A percentile compares a stretch with the other conserved stretches of the same genome.
Evolutionary conservation across 129 eudicot genomes (phyloP).

Genomic region (Scalesia atractyloides): DNA sequence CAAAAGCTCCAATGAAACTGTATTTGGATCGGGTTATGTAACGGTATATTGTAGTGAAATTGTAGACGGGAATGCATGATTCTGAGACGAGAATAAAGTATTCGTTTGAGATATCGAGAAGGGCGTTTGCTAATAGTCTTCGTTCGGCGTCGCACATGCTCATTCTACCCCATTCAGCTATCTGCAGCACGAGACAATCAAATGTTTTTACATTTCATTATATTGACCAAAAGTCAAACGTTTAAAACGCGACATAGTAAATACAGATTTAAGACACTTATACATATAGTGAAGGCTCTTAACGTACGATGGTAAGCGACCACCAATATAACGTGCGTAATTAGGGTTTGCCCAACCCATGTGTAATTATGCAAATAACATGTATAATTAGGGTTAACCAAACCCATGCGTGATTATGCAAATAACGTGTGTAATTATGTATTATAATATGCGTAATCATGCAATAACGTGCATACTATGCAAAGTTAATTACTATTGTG

Average conservation of each 20-base stretch:
- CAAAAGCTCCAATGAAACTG: slow-evolving; percentile 87
- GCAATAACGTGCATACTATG: too few species aligned
- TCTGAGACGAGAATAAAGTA: slow-evolving; percentile 87
- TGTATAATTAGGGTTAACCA: too few species aligned
- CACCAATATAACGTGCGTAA: too few species aligned
- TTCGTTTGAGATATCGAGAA: slow-evolving; percentile 82
- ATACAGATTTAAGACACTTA: not conserved
- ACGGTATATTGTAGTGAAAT: slow-evolving; percentile 63
- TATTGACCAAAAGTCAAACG: not conserved
- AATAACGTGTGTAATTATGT: too few species aligned
- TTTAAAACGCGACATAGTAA: not conserved
- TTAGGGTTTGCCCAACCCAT: too few species aligned
- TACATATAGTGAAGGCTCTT: too few species aligned
- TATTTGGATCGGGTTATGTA: slow-evolving; percentile 61
- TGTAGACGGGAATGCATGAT: slow-evolving; percentile 90
- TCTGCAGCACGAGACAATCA: slow-evolving; percentile 35
- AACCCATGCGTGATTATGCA: too few species aligned
- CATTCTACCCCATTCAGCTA: slow-evolving; percentile 94
- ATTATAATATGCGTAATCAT: too few species aligned
- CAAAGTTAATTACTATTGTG: too few species aligned
- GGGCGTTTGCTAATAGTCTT: slow-evolving; percentile 86
- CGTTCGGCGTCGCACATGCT: slow-evolving; percentile 96
- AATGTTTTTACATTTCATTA: not conserved
- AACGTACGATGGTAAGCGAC: too few species aligned
- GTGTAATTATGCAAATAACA: too few species aligned